phyloP scores from a whole-genome alignment of 2,329 filamentous ascomycete genomes.

The Cercospora sp. region DNA sequence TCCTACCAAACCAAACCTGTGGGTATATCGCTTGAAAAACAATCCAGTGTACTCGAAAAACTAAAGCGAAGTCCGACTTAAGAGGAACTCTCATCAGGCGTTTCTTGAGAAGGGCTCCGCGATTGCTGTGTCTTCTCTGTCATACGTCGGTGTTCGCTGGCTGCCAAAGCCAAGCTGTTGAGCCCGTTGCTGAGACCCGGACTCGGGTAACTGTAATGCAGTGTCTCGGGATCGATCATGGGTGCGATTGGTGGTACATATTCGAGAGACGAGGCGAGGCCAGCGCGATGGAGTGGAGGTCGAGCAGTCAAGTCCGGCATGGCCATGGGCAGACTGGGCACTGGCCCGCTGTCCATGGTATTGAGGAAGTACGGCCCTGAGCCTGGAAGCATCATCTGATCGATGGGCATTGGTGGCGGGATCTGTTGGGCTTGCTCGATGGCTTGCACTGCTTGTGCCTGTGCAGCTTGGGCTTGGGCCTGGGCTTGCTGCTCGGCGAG shows the following conservation, averaged over 20 bases:
- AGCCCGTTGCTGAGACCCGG: slow-evolving; percentile 41
- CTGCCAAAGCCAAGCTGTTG: slow-evolving; percentile 42
- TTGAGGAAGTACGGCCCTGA: slow-evolving; percentile 39
- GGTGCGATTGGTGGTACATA: slow-evolving; percentile 36
- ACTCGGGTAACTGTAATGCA: slow-evolving; percentile 42
- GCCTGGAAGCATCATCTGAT: slow-evolving; percentile 34
- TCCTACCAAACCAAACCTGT: slow-evolving; percentile 15
- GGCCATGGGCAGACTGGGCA: slow-evolving; percentile 39
- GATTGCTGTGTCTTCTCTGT: slow-evolving; percentile 34
- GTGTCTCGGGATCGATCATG: slow-evolving; percentile 37
- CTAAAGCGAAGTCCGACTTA: slow-evolving; percentile 6
- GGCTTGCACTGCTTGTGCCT: slow-evolving; percentile 22
- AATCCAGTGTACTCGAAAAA: slow-evolving; percentile 12
- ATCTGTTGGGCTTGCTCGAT: slow-evolving; percentile 27
- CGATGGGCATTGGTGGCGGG: slow-evolving; percentile 22
- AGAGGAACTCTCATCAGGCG: slow-evolving; percentile 20
- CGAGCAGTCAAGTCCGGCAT: slow-evolving; percentile 35
- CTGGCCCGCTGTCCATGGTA: slow-evolving; percentile 37
- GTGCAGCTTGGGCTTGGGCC: slow-evolving; percentile 25
- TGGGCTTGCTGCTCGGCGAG: slow-evolving; percentile 31
- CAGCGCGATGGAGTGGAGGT: slow-evolving; percentile 38
- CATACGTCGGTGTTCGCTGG: slow-evolving; percentile 38
- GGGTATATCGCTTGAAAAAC: slow-evolving; percentile 24
- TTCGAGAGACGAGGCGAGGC: slow-evolving; percentile 38
- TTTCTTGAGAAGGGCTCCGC: slow-evolving; percentile 29